Percentiles rank a stretch among this genome's conserved stretches.
Conservation (phyloP, 345 rosid genomes). For the Pugionium dolabratum region DNA sequence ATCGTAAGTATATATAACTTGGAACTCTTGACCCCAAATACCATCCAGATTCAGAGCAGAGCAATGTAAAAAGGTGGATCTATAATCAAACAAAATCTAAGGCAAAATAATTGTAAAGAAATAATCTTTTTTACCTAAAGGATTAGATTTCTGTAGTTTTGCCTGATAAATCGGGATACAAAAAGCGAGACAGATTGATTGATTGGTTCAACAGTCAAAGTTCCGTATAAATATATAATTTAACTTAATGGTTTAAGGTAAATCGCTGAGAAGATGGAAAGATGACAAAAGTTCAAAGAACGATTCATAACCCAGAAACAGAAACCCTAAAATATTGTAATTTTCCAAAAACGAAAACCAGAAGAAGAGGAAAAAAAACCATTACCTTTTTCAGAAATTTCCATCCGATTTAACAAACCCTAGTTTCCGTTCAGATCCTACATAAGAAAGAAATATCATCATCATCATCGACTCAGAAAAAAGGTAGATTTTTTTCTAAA, state of each 20-base stretch:
- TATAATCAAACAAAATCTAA: conserved; percentile 8
- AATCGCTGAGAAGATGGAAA: conserved; percentile 35
- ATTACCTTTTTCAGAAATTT: conserved; percentile 31
- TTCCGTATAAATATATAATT: neutral
- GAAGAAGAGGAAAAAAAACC: neutral
- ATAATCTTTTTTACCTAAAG: neutral
- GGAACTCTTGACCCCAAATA: neutral
- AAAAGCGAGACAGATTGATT: conserved; percentile 9
- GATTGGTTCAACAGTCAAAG: conserved; percentile 21
- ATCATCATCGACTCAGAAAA: conserved; percentile 4
- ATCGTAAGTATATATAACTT: neutral
- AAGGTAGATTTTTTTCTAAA: neutral
- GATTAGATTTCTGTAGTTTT: neutral
- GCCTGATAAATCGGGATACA: neutral
- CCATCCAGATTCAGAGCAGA: conserved; percentile 24
- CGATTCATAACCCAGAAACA: conserved; percentile 34
- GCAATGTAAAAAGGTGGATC: conserved; percentile 17
- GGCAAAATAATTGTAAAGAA: neutral
- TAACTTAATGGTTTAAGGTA: conserved; percentile 1
- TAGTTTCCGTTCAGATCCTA: conserved; percentile 38
- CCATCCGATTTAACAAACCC: neutral
- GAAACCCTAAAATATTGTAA: conserved; percentile 24
- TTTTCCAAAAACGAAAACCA: conserved; percentile 7
- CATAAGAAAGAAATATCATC: conserved; percentile 6
- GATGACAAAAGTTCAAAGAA: conserved; percentile 29